Conservation (phyloP, 768 basidiomycete genomes). For the Scleroderma citrinum region DNA sequence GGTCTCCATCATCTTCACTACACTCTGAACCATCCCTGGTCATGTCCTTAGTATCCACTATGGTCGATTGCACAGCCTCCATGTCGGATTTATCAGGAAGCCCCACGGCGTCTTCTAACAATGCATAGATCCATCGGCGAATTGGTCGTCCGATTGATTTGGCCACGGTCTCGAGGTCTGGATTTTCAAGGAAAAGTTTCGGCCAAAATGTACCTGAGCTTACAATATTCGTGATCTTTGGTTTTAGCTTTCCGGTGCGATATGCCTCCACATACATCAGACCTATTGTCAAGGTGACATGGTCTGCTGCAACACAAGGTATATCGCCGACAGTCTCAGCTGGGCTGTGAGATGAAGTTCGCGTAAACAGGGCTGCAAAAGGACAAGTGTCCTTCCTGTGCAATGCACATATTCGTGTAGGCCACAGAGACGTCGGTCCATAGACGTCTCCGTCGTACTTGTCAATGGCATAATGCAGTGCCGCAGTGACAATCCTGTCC, state of each 20-base stretch:
- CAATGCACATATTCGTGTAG: conserved; percentile 53
- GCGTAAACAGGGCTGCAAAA: conserved; percentile 47
- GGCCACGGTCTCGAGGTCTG: conserved; percentile 64
- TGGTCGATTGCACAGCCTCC: background rate
- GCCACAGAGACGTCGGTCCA: conserved; percentile 42
- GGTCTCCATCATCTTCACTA: conserved; percentile 41
- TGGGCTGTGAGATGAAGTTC: conserved; percentile 18
- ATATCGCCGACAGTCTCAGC: conserved; percentile 17
- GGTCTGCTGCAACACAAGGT: conserved; percentile 10
- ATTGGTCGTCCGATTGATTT: conserved; percentile 59
- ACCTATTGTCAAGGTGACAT: conserved; percentile 28
- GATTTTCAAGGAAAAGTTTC: conserved; percentile 68
- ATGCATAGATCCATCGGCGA: conserved; percentile 59
- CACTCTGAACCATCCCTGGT: no score
- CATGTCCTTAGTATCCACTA: conserved; percentile 14
- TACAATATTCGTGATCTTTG: conserved; percentile 54
- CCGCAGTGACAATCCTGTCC: conserved; percentile 66
- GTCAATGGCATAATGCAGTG: conserved; percentile 73
- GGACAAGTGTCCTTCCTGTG: conserved; percentile 55
- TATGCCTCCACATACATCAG: conserved; percentile 58
- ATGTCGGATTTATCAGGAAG: conserved; percentile 35
- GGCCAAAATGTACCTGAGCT: conserved; percentile 67
- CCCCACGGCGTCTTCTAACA: conserved; percentile 64
- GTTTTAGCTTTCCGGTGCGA: conserved; percentile 49
- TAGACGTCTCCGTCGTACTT: conserved; percentile 41